Conservation (phyloP, 2,329 filamentous ascomycete genomes). For the Emmonsiellopsis sp. region DNA sequence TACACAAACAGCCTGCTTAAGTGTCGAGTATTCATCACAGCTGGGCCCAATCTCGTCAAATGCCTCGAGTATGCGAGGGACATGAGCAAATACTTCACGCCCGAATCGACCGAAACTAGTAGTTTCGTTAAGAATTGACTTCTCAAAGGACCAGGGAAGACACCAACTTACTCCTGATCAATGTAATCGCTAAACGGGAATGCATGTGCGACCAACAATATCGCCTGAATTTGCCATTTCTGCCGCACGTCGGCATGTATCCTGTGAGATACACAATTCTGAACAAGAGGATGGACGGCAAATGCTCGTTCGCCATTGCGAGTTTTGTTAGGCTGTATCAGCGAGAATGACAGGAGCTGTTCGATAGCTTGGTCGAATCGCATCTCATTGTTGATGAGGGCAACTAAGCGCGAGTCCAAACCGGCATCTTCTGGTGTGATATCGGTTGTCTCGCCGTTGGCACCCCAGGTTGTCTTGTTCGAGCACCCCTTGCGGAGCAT, state of each 20-base stretch:
- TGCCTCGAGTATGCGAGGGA: constrained; percentile 1
- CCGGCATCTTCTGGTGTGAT: constrained; percentile 8
- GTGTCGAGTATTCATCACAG: background rate
- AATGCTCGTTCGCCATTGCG: constrained; percentile 7
- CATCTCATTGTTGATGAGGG: constrained; percentile 9
- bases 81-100: constrained; percentile 3
- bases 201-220: constrained; percentile 9
- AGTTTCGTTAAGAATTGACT: background rate
- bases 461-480: constrained; percentile 8
- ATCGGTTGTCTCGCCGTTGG: constrained; percentile 8
- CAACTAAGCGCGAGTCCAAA: constrained; percentile 6
- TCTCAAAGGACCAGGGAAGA: background rate
- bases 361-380: constrained; percentile 10
- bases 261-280: constrained; percentile 8
- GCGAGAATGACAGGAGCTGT: constrained; percentile 11
- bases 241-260: background rate
- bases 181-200: constrained; percentile 3
- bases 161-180: background rate
- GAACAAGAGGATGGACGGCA: constrained; percentile 13
- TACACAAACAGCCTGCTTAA: background rate
- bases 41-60: constrained; percentile 1
- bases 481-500: constrained; percentile 8
- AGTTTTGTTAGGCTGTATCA: constrained; percentile 9
- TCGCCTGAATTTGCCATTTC: constrained; percentile 7
- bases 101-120: background rate